phyloP scores from a whole-genome alignment of 306 rosid genomes.

The Crotalaria pallida region DNA sequence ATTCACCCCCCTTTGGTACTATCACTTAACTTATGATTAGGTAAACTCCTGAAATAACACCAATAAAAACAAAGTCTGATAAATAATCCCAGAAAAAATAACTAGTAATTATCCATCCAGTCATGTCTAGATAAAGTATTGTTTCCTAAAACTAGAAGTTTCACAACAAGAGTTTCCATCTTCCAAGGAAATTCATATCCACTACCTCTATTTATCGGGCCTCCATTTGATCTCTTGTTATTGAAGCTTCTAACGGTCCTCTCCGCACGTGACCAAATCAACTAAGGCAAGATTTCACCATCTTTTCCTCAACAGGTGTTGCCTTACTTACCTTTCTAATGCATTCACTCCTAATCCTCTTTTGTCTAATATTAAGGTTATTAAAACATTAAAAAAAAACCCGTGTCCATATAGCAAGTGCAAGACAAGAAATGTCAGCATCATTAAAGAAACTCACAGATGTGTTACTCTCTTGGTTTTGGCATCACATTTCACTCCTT shows the following conservation, averaged over 20 bases:
- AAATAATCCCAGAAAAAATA: slow-evolving; percentile 16
- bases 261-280: too few relatives aligned
- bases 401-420: background rate
- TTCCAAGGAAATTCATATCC: slow-evolving; percentile 2
- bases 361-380: too few relatives aligned
- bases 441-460: slow-evolving; percentile 56
- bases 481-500: slow-evolving; percentile 79
- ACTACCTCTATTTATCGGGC: background rate
- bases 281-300: too few relatives aligned
- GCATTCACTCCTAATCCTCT: too few relatives aligned
- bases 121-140: background rate
- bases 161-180: background rate
- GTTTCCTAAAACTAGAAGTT: background rate
- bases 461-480: slow-evolving; percentile 80
- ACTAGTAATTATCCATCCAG: slow-evolving; percentile 8
- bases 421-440: slow-evolving; percentile 18
- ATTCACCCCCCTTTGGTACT: too few relatives aligned
- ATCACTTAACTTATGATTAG: slow-evolving; percentile 74
- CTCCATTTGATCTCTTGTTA: background rate
- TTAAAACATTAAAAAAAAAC: background rate
- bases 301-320: too few relatives aligned
- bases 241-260: slow-evolving; percentile 13
- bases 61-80: slow-evolving; percentile 34
- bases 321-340: too few relatives aligned
- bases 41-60: slow-evolving; percentile 57